Conservation (phyloP, 129 eudicot genomes). For the Flaveria linearis region DNA sequence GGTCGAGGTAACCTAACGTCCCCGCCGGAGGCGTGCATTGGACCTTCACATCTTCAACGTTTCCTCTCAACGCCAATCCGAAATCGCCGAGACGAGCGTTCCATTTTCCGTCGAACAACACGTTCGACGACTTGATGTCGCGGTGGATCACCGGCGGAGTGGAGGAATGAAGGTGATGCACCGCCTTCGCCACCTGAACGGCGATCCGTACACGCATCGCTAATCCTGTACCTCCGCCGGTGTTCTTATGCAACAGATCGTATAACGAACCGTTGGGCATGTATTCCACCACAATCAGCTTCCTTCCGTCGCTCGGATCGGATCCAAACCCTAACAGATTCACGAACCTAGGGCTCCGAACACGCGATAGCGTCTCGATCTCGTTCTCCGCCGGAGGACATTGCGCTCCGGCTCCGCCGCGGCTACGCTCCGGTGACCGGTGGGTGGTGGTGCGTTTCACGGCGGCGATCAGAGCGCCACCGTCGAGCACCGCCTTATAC, state of each 20-base stretch:
- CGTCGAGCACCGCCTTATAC: constrained; percentile 52
- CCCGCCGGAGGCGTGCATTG: constrained; percentile 90
- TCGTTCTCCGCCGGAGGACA: constrained; percentile 66
- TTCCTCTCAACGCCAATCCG: constrained; percentile 80
- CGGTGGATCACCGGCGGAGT: constrained; percentile 91
- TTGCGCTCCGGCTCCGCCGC: neutral
- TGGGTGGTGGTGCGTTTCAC: neutral
- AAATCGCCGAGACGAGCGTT: constrained; percentile 79
- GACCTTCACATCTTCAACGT: constrained; percentile 80
- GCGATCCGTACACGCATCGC: constrained; percentile 57
- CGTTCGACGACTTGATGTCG: constrained; percentile 85
- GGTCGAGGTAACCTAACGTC: constrained; percentile 92
- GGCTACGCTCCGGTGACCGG: too few relatives aligned
- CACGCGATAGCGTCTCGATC: constrained; percentile 66
- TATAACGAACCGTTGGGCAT: constrained; percentile 85
- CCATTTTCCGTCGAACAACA: constrained; percentile 58
- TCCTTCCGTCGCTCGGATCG: constrained; percentile 35
- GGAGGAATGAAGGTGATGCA: constrained; percentile 52
- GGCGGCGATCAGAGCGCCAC: constrained; percentile 10
- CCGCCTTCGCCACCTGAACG: constrained; percentile 69
- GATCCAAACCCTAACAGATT: constrained; percentile 63
- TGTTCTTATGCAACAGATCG: constrained; percentile 53
- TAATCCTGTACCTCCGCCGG: constrained; percentile 47
- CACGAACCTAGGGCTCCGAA: constrained; percentile 66
- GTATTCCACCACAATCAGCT: constrained; percentile 65